Evolutionary conservation across 495 filamentous ascomycete species (phyloP).

Genomic region (Cercophora newfieldiana): DNA sequence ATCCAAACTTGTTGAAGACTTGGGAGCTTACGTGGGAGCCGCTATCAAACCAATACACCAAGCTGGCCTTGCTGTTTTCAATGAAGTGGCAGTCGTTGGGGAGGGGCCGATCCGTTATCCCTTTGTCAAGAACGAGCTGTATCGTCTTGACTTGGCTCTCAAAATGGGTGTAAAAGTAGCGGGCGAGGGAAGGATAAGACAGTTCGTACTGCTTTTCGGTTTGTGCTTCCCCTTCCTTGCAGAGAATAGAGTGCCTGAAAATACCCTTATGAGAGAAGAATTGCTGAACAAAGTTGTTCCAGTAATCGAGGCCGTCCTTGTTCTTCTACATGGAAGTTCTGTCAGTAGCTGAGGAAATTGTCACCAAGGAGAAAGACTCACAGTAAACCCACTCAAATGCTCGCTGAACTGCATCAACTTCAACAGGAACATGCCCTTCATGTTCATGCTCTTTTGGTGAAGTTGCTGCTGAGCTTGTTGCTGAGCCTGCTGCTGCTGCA

Average conservation of each 20-base stretch:
- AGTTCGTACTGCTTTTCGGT: constrained; percentile 75
- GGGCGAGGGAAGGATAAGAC: constrained; percentile 67
- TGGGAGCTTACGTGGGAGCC: constrained; percentile 61
- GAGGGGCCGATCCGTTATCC: constrained; percentile 54
- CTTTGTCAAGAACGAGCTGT: constrained; percentile 69
- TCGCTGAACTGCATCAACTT: constrained; percentile 70
- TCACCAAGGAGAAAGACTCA: constrained; percentile 39
- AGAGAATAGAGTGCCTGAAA: constrained; percentile 62
- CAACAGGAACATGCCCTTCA: constrained; percentile 61
- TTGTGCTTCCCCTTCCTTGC: constrained; percentile 42
- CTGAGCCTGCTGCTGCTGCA: constrained; percentile 43
- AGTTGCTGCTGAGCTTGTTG: constrained; percentile 37
- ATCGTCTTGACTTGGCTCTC: constrained; percentile 78
- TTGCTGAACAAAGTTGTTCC: constrained; percentile 70
- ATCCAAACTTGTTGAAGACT: neutral
- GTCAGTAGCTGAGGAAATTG: constrained; percentile 15
- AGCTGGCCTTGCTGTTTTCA: constrained; percentile 60
- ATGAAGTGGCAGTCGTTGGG: constrained; percentile 64
- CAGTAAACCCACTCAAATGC: constrained; percentile 63
- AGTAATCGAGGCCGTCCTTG: constrained; percentile 64
- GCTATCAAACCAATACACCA: constrained; percentile 73
- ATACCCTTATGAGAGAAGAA: constrained; percentile 74
- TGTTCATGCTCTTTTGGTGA: constrained; percentile 54
- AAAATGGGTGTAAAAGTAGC: constrained; percentile 81
- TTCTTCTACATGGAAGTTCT: constrained; percentile 46